These are phyloP conservation scores for Arthrobotrys sinensis DNA, from an alignment of 2,329 filamentous ascomycete genomes.

Conservation along the genomic window DNA sequence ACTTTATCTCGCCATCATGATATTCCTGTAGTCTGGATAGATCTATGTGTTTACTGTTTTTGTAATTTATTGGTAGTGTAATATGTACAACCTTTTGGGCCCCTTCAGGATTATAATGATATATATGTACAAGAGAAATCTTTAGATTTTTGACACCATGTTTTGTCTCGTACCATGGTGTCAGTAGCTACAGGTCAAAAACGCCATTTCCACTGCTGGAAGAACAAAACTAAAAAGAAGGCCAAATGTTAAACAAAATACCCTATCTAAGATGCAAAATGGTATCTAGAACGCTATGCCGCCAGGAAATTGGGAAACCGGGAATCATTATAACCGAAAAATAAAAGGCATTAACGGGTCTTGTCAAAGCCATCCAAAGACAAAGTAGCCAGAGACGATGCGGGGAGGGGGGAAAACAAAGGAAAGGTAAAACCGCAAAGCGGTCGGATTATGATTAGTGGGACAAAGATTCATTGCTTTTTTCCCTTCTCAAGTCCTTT, in stretches of 20 bases:
- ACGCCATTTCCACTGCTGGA: constrained; percentile 39
- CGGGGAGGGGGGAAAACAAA: neutral
- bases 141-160: neutral
- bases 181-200: constrained; percentile 17
- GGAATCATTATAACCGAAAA: constrained; percentile 6
- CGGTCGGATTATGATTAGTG: neutral
- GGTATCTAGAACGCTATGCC: constrained; percentile 53
- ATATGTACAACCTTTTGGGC: constrained; percentile 32
- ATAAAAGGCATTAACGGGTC: neutral
- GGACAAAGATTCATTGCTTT: constrained; percentile 50
- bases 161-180: no score
- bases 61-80: neutral
- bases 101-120: constrained; percentile 6
- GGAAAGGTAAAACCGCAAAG: neutral
- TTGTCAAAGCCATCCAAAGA: neutral
- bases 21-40: no score
- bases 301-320: constrained; percentile 8
- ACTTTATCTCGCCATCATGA: no score
- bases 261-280: constrained; percentile 50
- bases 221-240: constrained; percentile 1
- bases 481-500: constrained; percentile 47
- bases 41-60: neutral
- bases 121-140: constrained; percentile 23
- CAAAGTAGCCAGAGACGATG: neutral
- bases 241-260: neutral